Percentiles rank a stretch among this genome's conserved stretches.
Conservation (phyloP, 176 grass and related monocot genomes). For the Rhipidocladum racemiflorum region DNA sequence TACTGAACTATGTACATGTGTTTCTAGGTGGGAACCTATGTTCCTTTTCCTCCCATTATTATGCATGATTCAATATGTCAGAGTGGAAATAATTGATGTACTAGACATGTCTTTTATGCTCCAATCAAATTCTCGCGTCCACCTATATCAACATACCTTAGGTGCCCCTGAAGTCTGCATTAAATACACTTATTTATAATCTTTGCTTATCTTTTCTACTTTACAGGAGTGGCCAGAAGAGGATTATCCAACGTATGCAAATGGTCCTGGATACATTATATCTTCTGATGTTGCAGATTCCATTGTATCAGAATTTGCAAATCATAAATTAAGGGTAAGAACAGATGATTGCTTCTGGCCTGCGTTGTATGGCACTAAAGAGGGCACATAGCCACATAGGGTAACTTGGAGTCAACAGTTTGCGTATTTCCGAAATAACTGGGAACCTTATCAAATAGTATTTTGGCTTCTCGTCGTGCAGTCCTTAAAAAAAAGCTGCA, state of each 20-base stretch:
- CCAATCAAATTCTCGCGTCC: neutral
- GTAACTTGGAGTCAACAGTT: slow-evolving; percentile 8
- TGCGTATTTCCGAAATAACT: slow-evolving; percentile 8
- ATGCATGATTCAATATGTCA: neutral
- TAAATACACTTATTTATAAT: slow-evolving; percentile 28
- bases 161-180: neutral
- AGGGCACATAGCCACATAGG: neutral
- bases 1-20: neutral
- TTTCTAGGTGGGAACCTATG: slow-evolving; percentile 1
- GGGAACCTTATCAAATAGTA: neutral
- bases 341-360: neutral
- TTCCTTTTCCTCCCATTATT: neutral
- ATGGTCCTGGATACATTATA: slow-evolving; percentile 94
- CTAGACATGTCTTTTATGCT: neutral
- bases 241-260: slow-evolving; percentile 91
- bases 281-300: slow-evolving; percentile 77
- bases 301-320: slow-evolving; percentile 75
- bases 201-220: slow-evolving; percentile 34
- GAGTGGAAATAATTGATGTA: neutral
- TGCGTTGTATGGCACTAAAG: slow-evolving; percentile 12
- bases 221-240: slow-evolving; percentile 97
- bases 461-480: neutral
- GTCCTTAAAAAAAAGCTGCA: neutral
- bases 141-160: neutral
- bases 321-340: slow-evolving; percentile 87